Evolutionary conservation across 345 rosid species (phyloP), one percentile per base, ranked within the genome.

Genomic region (Citrus unshiu): DNA sequence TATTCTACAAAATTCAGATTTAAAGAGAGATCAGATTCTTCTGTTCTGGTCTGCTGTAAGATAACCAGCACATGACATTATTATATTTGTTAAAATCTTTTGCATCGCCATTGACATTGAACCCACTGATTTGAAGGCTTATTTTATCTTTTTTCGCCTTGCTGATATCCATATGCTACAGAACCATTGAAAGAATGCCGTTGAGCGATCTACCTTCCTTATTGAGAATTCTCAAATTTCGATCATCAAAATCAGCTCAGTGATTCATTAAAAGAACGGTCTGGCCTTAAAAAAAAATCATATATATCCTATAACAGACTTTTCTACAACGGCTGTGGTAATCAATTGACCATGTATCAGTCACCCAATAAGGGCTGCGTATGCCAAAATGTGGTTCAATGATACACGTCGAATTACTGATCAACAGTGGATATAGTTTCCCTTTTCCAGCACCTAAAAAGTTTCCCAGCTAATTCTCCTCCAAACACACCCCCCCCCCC

Each of bases 331-430:
- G 7, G 13, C 40, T 58, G 68, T 4, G 13, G 22, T 49, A 6
- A 25, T 49, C 51, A 7, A 32, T 21, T 43, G 5, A 25, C 22
- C 34, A 24, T 13, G 39, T 2, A 75, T 29, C 77, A 7, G 27
- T 19, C 40, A 66, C 46, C 40, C 63, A 74, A n/a, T 29, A 9
- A 25, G 51, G 37, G 13, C 13, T 24, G 76, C 27, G 4, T 27
- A 2, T 60, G 54, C 30, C 67, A 8, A 72, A 22, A 30, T 10
- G 51, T 16, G 18, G 63, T 72, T 74, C 68, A 22, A 74, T 25
- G 56, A 30, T n/a, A 71, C 56, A 57, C 51, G 59, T 72, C 70
- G 68, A 78, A 70, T 49, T 76, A 76, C 57, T 66, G 40, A 49
- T 75, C 40, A 27, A 35, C 57, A 7, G 3, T 24, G 25, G n/a